Conservation (phyloP, 2,329 filamentous ascomycete genomes). For the Penicillium verrucosum region DNA sequence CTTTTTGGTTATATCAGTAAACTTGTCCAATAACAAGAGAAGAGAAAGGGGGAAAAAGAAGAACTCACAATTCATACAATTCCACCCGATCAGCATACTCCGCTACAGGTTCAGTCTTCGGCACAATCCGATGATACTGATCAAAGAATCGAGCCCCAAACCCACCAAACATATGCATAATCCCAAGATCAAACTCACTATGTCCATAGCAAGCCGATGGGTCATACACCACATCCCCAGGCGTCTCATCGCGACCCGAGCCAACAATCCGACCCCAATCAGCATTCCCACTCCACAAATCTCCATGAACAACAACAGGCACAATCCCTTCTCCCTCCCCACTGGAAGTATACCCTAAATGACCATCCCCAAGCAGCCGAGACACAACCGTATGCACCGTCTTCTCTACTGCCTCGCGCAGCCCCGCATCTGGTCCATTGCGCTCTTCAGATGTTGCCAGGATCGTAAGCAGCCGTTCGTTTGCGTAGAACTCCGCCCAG, state of each 20-base stretch:
- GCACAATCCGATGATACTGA: conserved; percentile 72
- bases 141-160: conserved; percentile 69
- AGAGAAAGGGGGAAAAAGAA: not conserved
- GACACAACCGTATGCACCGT: conserved; percentile 68
- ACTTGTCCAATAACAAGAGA: not conserved
- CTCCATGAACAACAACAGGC: conserved; percentile 85
- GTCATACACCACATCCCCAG: conserved; percentile 78
- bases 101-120: conserved; percentile 72
- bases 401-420: conserved; percentile 62
- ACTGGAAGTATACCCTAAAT: conserved; percentile 51
- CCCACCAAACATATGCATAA: conserved; percentile 96
- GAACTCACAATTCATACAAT: conserved; percentile 75
- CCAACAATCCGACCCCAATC: conserved; percentile 61
- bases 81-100: conserved; percentile 82
- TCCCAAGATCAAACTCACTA: conserved; percentile 84
- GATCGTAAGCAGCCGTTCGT: conserved; percentile 69
- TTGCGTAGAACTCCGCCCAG: conserved; percentile 84
- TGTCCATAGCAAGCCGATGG: conserved; percentile 79
- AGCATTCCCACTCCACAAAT: conserved; percentile 90
- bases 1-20: conserved; percentile 41
- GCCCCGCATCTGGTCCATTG: conserved; percentile 63
- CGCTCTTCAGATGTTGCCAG: conserved; percentile 54
- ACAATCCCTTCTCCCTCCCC: conserved; percentile 54
- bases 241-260: conserved; percentile 39
- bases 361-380: conserved; percentile 65